Percentiles rank a stretch among this genome's conserved stretches.
Evolutionary conservation across 371 early-diverging fungal species (phyloP).

Genomic region (Coemansia sp.): DNA sequence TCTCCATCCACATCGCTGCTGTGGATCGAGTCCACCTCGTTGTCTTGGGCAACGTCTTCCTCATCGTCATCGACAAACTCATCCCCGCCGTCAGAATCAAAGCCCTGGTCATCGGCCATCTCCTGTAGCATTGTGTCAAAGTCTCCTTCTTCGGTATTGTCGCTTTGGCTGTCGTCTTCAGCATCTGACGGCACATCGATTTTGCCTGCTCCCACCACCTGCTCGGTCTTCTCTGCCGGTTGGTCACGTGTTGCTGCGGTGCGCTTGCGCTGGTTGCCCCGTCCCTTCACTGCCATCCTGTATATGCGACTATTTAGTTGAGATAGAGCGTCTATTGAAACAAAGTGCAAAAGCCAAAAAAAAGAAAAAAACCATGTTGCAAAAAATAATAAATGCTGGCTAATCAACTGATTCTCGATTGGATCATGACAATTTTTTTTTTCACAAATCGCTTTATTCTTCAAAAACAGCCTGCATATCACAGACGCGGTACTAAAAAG

Average conservation of each 20-base stretch:
- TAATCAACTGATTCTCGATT: neutral
- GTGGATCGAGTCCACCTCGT: constrained; percentile 5
- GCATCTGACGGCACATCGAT: constrained; percentile 41
- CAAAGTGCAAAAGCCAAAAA: constrained; percentile 6
- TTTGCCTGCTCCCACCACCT: constrained; percentile 16
- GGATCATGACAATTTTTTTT: neutral
- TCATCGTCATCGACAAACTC: constrained; percentile 48
- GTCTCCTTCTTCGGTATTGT: constrained; percentile 34
- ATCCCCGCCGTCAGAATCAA: constrained; percentile 28
- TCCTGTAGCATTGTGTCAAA: constrained; percentile 30
- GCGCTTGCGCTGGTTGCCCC: constrained; percentile 35
- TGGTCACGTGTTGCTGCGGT: constrained; percentile 22
- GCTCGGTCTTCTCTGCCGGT: constrained; percentile 12
- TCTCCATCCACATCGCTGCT: constrained; percentile 51
- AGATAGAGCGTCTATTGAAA: neutral
- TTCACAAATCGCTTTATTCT: neutral
- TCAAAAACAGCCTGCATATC: neutral
- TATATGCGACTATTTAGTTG: too few relatives aligned
- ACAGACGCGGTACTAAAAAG: too few relatives aligned
- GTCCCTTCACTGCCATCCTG: constrained; percentile 6
- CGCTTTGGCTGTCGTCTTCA: constrained; percentile 16
- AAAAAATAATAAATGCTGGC: constrained; percentile 4
- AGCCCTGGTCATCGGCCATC: constrained; percentile 47
- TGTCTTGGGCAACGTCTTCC: constrained; percentile 22
- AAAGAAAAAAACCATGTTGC: neutral